Base-by-base conservation (phyloP, 2,329 filamentous ascomycete genomes). In the Onygenales sp. region DNA sequence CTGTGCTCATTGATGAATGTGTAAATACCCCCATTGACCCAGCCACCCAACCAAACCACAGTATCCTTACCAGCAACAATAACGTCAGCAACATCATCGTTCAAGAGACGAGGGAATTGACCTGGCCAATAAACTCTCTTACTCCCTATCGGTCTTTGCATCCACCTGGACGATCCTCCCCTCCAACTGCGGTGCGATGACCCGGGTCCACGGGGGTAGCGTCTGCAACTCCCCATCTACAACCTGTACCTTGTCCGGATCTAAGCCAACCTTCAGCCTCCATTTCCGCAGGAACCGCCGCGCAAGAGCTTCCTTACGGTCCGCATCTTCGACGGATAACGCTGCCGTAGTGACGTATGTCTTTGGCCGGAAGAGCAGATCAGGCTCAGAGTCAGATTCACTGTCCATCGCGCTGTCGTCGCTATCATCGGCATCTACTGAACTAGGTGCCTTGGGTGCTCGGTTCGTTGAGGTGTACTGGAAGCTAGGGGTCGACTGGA, bases 131-230 rank as follows among this genome's bases (percentile, higher is more conserved):
- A 27, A 27, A 27, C 21, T 39, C 46, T 10, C 21, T 39, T 14
- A 49, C 14, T 27, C 46, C 9, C 9, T 7, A 41, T 9, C 31
- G 14, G 21, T 13, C 47, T 41, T 27, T 27, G 21, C 21, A 46
- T 55, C 49, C 5, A 58, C 32, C 14, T 53, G 50, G 27, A 69
- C 61, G 52, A 95, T 94, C 47, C 89, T 79, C 1, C 88, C 89
- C 66, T 95, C 89, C 7, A 92, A 57, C 54, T 79, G 78, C 0
- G 90, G 90, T 53, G 85, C 82, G 66, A 95, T 91, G 1, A 87
- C 85, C 57, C 80, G 82, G 7, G 88, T 92, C 89, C 89, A 95
- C 58, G 85, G 78, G 2, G 79, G 77, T 39, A 72, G 72, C 35
- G 86, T 82, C 50, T 83, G 78, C 56, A 83, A 82, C 0, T 73